These are phyloP conservation scores for Diaporthe batatas DNA, from an alignment of 2,329 filamentous ascomycete genomes.

Conservation along the genomic window DNA sequence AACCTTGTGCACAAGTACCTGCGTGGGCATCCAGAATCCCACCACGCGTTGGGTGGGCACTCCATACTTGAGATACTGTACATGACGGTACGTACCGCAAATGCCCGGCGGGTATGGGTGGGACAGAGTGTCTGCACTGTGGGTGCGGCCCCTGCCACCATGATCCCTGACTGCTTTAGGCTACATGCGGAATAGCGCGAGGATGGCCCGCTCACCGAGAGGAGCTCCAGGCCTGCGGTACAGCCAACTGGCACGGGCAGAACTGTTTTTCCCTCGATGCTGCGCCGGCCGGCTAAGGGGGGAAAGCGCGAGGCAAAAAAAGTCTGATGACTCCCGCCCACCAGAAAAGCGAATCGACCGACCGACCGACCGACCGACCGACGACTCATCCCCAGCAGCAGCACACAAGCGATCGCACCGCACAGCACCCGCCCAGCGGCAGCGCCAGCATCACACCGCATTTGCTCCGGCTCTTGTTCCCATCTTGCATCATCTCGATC, in stretches of 20 bases:
- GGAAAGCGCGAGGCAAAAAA: slow-evolving; percentile 11
- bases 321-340: slow-evolving; percentile 38
- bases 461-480: slow-evolving; percentile 23
- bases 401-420: slow-evolving; percentile 31
- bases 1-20: neutral
- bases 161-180: neutral
- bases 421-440: slow-evolving; percentile 6
- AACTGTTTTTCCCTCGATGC: slow-evolving; percentile 23
- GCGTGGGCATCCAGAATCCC: neutral
- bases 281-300: slow-evolving; percentile 29
- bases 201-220: neutral
- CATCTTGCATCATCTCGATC: slow-evolving; percentile 31
- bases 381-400: slow-evolving; percentile 34
- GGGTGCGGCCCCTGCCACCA: neutral
- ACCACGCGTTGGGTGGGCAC: neutral
- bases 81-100: neutral
- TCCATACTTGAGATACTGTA: neutral
- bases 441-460: slow-evolving; percentile 36
- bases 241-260: slow-evolving; percentile 22
- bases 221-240: neutral
- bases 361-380: slow-evolving; percentile 29
- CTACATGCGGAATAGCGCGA: neutral
- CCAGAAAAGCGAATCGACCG: slow-evolving; percentile 35
- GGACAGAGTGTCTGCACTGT: too few species aligned
- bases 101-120: neutral